Evolutionary conservation across 768 basidiomycete genomes (phyloP), one percentile per base, ranked within the genome.

Genomic region (Paxillus involutus): DNA sequence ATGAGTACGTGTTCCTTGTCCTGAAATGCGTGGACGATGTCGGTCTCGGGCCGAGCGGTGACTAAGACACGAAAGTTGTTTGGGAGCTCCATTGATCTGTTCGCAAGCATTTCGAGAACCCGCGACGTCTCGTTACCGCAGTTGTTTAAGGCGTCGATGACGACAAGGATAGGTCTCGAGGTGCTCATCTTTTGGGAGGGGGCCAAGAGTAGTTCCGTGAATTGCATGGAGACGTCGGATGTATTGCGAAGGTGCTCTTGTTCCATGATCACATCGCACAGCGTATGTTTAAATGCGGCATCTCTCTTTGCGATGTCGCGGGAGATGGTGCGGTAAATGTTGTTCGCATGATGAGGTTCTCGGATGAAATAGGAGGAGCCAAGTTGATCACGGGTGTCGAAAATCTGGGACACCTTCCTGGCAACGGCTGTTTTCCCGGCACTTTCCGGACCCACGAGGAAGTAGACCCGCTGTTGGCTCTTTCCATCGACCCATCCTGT

Each of bases 281-380:
- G 16, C 6, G 39, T 4, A 16, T 40, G 39, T 4, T n/a, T 55
- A 14, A 52, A 55, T 9, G 35, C 37, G 1, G 48, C 4, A 30
- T 63, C 53, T 37, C 58, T 53, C 6, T 55, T 55, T 29, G 64
- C 64, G 21, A 65, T 46, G 14, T 62, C 58, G n/a, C 56, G 53
- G n/a, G 64, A 60, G 16, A 65, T 62, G 13, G 63, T 64, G 39
- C 48, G 51, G 53, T 59, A 59, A 5, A 63, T 24, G 43, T 55
- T 17, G 37, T 32, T 33, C 41, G 53, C 39, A 26, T 50, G 43
- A 43, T 3, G 36, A 7, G 29, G 37, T 13, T 39, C 50, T 30
- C 49, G 47, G 32, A 65, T 50, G 44, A 58, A 65, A 30, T 61
- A 50, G 7, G 55, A 49, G 19, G 63, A 53, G 37, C 60, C 64